These are phyloP conservation scores for Cladophialophora immunda DNA, from an alignment of 2,329 filamentous ascomycete species.

Conservation along the genomic window DNA sequence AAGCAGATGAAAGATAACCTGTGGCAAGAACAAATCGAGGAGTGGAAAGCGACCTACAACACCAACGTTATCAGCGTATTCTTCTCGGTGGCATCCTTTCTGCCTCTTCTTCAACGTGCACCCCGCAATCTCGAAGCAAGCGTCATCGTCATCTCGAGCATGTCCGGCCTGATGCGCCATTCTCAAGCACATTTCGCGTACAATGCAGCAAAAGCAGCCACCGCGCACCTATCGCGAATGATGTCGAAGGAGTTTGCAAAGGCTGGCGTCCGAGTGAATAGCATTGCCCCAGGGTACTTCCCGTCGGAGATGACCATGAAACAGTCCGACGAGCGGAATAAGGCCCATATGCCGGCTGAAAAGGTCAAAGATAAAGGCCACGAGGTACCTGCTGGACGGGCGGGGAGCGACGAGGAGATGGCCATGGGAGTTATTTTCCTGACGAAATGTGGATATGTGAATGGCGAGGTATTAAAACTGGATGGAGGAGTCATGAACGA, in stretches of 20 bases:
- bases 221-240: slow-evolving; percentile 69
- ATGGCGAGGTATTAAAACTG: slow-evolving; percentile 57
- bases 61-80: slow-evolving; percentile 78
- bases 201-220: slow-evolving; percentile 74
- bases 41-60: slow-evolving; percentile 73
- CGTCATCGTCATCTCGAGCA: slow-evolving; percentile 72
- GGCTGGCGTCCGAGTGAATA: slow-evolving; percentile 75
- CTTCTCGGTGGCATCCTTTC: slow-evolving; percentile 73
- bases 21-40: slow-evolving; percentile 72
- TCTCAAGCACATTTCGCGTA: slow-evolving; percentile 78
- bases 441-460: slow-evolving; percentile 57
- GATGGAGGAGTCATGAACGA: slow-evolving; percentile 56
- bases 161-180: slow-evolving; percentile 73
- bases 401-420: slow-evolving; percentile 71
- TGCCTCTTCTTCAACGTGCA: slow-evolving; percentile 71
- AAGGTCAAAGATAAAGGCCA: slow-evolving; percentile 46
- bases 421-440: slow-evolving; percentile 66
- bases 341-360: slow-evolving; percentile 56
- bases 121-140: slow-evolving; percentile 53
- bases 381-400: slow-evolving; percentile 62
- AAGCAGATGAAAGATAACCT: slow-evolving; percentile 62
- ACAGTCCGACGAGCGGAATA: slow-evolving; percentile 64
- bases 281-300: slow-evolving; percentile 74
- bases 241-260: slow-evolving; percentile 74
- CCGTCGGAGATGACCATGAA: slow-evolving; percentile 70